These are phyloP conservation scores for Lipomyces yamanashiensis DNA, from an alignment of 805 yeast genomes.

Conservation along the genomic window DNA sequence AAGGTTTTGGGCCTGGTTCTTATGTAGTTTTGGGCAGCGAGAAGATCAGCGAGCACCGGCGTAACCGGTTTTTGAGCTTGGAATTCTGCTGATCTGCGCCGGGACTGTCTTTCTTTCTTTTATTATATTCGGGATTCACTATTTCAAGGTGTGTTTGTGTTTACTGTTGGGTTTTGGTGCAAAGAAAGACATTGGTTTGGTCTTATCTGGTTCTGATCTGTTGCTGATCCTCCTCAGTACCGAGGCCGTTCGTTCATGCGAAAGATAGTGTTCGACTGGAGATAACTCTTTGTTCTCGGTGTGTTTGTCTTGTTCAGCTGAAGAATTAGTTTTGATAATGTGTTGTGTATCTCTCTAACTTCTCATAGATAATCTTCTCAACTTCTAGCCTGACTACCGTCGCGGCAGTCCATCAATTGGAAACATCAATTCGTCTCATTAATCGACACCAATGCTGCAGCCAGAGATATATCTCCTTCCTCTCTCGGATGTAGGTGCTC, in stretches of 20 bases:
- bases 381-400: neutral
- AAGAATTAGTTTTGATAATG: too few species aligned
- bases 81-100: neutral
- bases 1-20: neutral
- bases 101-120: neutral
- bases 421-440: neutral
- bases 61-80: neutral
- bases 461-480: constrained; percentile 25
- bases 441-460: constrained; percentile 1
- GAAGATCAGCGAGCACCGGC: neutral
- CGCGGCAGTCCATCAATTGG: neutral
- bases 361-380: neutral
- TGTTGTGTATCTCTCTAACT: neutral
- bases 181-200: neutral
- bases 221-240: neutral
- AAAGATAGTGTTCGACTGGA: neutral
- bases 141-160: neutral
- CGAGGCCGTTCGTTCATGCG: constrained; percentile 8
- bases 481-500: constrained; percentile 38
- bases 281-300: neutral
- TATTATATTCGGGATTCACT: too few species aligned
- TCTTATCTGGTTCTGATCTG: neutral
- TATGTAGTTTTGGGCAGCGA: neutral
- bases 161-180: neutral
- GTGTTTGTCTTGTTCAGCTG: neutral